Conservation (phyloP, 1,284 basidiomycete genomes). For the Trichosporon ovoides region DNA sequence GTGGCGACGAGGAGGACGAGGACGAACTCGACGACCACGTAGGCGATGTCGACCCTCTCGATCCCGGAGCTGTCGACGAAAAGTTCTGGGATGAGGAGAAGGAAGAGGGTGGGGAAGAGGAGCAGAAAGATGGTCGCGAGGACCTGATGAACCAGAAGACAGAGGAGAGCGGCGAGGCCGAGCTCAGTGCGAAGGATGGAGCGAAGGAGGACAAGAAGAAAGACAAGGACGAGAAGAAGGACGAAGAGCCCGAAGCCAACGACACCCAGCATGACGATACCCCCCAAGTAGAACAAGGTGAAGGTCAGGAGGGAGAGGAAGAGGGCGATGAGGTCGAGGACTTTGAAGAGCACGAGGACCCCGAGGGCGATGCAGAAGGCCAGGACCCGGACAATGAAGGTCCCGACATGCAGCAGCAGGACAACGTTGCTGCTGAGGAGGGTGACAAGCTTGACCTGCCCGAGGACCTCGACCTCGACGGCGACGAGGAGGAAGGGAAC, state of each 20-base stretch:
- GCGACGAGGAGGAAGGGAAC: constrained; percentile 50
- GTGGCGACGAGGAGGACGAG: constrained; percentile 56
- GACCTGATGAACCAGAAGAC: constrained; percentile 49
- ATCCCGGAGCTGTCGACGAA: constrained; percentile 85
- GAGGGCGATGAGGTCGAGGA: constrained; percentile 30
- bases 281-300: constrained; percentile 29
- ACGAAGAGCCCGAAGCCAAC: constrained; percentile 40
- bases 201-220: constrained; percentile 42
- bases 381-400: constrained; percentile 31
- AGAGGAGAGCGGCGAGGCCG: constrained; percentile 54
- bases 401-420: constrained; percentile 49
- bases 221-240: constrained; percentile 42
- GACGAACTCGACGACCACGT: constrained; percentile 71
- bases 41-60: constrained; percentile 77
- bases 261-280: constrained; percentile 30
- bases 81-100: constrained; percentile 91
- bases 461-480: constrained; percentile 67
- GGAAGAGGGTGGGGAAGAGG: constrained; percentile 49
- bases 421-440: constrained; percentile 63
- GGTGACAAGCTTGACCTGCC: constrained; percentile 76
- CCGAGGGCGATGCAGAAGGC: constrained; percentile 49
- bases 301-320: constrained; percentile 29
- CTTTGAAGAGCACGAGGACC: constrained; percentile 38
- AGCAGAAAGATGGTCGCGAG: constrained; percentile 40
- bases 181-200: constrained; percentile 70